These are phyloP conservation scores for Colletotrichum camelliae DNA, from an alignment of 2,329 filamentous ascomycete species.

Conservation along the genomic window DNA sequence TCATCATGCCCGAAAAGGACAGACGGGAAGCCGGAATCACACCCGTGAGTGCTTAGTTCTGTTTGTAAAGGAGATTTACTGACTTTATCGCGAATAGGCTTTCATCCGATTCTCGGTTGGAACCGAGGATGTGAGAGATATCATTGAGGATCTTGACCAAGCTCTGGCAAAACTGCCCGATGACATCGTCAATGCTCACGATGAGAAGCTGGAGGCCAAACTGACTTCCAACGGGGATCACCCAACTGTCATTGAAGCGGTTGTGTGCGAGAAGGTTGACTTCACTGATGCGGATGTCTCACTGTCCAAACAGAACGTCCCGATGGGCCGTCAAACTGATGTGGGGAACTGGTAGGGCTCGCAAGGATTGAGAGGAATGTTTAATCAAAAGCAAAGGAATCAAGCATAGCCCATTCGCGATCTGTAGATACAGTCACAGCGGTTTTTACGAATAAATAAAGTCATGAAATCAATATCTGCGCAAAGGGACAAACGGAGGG, in stretches of 20 bases:
- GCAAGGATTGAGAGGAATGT: neutral
- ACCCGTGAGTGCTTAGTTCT: constrained; percentile 46
- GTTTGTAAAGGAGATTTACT: neutral
- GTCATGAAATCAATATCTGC: neutral
- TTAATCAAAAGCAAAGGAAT: neutral
- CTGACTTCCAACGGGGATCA: neutral
- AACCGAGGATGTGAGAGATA: constrained; percentile 76
- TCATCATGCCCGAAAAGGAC: constrained; percentile 59
- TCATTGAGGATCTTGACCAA: constrained; percentile 74
- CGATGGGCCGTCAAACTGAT: neutral
- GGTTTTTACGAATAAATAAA: neutral
- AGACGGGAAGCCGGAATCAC: constrained; percentile 66
- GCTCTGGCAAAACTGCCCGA: constrained; percentile 32
- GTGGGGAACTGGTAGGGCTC: neutral
- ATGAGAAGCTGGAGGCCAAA: neutral
- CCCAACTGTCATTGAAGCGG: neutral
- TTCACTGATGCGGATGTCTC: neutral
- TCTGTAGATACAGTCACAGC: neutral
- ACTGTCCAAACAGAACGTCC: neutral
- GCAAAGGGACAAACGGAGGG: neutral
- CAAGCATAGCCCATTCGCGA: neutral
- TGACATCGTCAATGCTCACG: neutral
- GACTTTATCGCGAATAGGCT: constrained; percentile 29
- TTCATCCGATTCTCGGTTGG: constrained; percentile 47
- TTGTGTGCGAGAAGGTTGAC: neutral